Percentiles rank a stretch among this genome's conserved stretches.
These are phyloP conservation scores for Neurospora tetraspora DNA, from an alignment of 495 filamentous ascomycete species.

Conservation along the genomic window DNA sequence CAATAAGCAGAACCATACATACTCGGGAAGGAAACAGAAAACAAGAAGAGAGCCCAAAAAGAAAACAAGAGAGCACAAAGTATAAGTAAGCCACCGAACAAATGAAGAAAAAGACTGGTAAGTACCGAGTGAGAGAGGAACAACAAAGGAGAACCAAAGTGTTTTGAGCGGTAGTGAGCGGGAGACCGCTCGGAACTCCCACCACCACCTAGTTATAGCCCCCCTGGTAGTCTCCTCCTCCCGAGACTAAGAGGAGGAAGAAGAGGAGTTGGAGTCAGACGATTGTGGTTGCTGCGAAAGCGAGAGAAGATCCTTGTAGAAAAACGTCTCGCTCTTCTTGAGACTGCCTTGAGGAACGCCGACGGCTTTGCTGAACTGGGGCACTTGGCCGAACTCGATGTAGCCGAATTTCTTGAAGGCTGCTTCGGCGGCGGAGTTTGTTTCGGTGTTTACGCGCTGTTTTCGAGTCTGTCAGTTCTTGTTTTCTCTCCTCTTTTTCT, in stretches of 20 bases:
- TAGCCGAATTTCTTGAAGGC: slow-evolving; percentile 28
- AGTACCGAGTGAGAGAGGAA: no score
- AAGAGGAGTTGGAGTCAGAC: background rate
- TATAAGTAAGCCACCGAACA: background rate
- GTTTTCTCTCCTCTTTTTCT: background rate
- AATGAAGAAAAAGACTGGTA: background rate
- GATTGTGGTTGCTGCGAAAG: background rate
- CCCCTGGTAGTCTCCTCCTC: background rate
- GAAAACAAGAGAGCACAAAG: background rate
- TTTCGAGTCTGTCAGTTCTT: background rate
- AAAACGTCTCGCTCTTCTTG: slow-evolving; percentile 28
- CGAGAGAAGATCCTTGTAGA: slow-evolving; percentile 28
- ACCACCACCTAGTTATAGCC: no score
- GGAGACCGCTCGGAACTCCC: no score
- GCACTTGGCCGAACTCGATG: slow-evolving; percentile 26
- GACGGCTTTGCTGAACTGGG: slow-evolving; percentile 21
- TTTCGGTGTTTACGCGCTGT: slow-evolving; percentile 26
- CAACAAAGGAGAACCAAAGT: no score
- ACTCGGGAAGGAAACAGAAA: background rate
- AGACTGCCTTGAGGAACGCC: slow-evolving; percentile 7
- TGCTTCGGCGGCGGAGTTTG: slow-evolving; percentile 23
- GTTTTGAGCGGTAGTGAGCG: no score
- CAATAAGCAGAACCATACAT: background rate
- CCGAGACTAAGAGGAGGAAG: background rate
- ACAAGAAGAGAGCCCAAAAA: background rate